These are phyloP conservation scores for Pyronema omphalodes DNA, from an alignment of 495 filamentous ascomycete genomes.

Conservation along the genomic window DNA sequence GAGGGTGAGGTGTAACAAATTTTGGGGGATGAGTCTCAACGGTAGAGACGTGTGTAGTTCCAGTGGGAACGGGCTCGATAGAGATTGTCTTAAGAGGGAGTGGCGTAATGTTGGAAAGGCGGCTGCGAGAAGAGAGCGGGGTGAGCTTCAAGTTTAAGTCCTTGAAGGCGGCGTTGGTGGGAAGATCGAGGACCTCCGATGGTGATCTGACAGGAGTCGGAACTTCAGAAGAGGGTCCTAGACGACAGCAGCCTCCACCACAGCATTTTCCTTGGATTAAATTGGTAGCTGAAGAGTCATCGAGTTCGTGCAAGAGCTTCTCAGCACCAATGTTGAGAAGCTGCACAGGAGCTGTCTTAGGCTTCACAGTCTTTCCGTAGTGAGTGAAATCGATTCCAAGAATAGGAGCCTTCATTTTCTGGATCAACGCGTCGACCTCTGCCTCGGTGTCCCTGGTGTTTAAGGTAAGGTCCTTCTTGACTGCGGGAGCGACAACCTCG, in stretches of 20 bases:
- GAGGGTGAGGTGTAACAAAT: constrained; percentile 90
- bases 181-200: constrained; percentile 42
- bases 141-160: constrained; percentile 59
- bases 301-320: constrained; percentile 4
- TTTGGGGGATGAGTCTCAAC: constrained; percentile 48
- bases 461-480: neutral
- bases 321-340: constrained; percentile 22
- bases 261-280: constrained; percentile 54
- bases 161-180: constrained; percentile 69
- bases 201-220: constrained; percentile 31
- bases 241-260: constrained; percentile 77
- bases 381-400: constrained; percentile 23
- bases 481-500: constrained; percentile 3
- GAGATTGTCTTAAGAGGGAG: constrained; percentile 57
- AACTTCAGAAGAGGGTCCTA: constrained; percentile 4
- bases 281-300: constrained; percentile 22
- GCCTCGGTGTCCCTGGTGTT: constrained; percentile 5
- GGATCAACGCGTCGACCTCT: constrained; percentile 25
- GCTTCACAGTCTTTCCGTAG: constrained; percentile 26
- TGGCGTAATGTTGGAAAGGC: constrained; percentile 47
- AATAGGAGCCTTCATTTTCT: constrained; percentile 24
- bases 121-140: constrained; percentile 45
- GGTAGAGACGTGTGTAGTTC: constrained; percentile 25
- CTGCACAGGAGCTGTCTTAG: constrained; percentile 9
- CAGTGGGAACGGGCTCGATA: constrained; percentile 31